These are phyloP conservation scores for Erythrophleum ivorense DNA, from an alignment of 331 rosid genomes.

Conservation along the genomic window DNA sequence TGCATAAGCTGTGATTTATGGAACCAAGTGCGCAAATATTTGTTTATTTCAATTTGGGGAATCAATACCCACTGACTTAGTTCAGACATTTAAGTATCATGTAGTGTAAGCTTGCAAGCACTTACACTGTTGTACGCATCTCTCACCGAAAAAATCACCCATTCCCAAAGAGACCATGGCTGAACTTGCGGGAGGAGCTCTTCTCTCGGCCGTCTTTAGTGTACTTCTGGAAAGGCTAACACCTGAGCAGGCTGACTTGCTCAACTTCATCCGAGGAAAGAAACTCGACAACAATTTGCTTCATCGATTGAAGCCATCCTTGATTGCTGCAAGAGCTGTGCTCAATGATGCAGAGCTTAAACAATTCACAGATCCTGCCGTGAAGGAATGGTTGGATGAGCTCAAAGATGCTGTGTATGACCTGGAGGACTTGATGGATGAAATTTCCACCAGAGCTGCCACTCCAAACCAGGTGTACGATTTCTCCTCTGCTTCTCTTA, in stretches of 20 bases:
- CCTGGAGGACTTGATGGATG: neutral
- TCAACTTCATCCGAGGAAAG: neutral
- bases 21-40: too few species aligned
- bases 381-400: neutral
- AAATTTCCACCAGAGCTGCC: neutral
- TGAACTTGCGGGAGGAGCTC: neutral
- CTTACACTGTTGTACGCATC: too few species aligned
- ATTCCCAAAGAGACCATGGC: neutral
- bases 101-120: too few species aligned
- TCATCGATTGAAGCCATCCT: neutral
- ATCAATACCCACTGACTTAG: too few species aligned
- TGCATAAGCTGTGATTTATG: too few species aligned
- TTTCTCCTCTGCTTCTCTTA: neutral
- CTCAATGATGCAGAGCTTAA: conserved; percentile 16
- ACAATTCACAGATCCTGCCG: neutral
- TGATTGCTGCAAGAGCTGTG: neutral
- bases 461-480: neutral
- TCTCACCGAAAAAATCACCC: too few species aligned
- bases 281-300: neutral
- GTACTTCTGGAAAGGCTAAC: neutral
- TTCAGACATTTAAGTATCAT: too few species aligned
- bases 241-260: neutral
- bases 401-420: neutral
- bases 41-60: too few species aligned
- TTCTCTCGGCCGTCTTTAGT: neutral